phyloP scores from a whole-genome alignment of 805 yeast species.

The Kazachstania kunashirensis region DNA sequence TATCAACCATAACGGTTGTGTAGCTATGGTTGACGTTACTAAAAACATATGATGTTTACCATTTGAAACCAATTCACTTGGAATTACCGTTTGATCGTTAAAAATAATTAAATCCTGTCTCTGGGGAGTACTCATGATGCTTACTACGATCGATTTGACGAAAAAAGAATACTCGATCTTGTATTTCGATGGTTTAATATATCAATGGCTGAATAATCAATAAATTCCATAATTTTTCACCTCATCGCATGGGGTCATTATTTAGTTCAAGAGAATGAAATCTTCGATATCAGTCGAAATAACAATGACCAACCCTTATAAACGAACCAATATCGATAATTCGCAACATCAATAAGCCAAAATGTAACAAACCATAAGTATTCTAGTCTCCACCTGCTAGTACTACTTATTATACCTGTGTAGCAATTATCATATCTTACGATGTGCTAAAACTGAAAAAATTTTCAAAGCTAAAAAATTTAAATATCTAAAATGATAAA shows the following conservation, averaged over 20 bases:
- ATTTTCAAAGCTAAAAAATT: too few species aligned
- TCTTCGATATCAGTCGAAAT: too few species aligned
- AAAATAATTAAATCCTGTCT: slow-evolving; percentile 51
- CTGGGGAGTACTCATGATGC: slow-evolving; percentile 28
- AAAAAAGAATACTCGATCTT: background rate
- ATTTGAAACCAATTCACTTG: slow-evolving; percentile 14
- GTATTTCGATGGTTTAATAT: background rate
- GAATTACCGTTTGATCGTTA: slow-evolving; percentile 39
- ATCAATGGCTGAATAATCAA: background rate
- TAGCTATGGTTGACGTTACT: slow-evolving; percentile 39
- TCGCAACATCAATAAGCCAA: too few species aligned
- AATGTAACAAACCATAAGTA: too few species aligned
- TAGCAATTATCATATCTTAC: too few species aligned
- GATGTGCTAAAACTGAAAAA: too few species aligned
- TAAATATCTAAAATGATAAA: too few species aligned
- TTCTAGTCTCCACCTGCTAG: too few species aligned
- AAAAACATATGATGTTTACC: slow-evolving; percentile 24
- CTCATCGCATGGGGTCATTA: background rate
- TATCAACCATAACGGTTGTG: slow-evolving; percentile 56
- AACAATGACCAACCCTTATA: too few species aligned
- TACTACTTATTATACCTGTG: too few species aligned
- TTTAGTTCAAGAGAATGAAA: too few species aligned
- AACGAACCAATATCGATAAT: too few species aligned
- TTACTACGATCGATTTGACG: background rate
- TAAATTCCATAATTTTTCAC: background rate